These are phyloP conservation scores for Lactarius indigo DNA, from an alignment of 768 basidiomycete genomes.

Conservation along the genomic window DNA sequence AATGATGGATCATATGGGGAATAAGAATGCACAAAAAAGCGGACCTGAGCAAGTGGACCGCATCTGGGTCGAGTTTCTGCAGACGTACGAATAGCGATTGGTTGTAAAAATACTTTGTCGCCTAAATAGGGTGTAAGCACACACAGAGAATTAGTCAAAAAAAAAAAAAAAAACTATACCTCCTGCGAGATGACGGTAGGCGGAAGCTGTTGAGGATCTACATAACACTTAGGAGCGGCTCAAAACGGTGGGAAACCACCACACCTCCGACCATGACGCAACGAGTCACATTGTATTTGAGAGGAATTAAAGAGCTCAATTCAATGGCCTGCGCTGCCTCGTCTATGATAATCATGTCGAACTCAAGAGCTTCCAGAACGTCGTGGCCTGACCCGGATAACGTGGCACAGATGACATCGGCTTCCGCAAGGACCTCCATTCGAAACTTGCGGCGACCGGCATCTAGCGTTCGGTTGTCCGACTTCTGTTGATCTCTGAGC, in stretches of 20 bases:
- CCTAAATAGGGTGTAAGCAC: constrained; percentile 38
- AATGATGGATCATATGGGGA: not conserved
- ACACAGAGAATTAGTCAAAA: constrained; percentile 2
- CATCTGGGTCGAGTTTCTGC: constrained; percentile 72
- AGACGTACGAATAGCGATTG: constrained; percentile 92
- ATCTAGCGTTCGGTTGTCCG: constrained; percentile 77
- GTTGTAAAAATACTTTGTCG: constrained; percentile 71
- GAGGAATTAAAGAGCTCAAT: constrained; percentile 88
- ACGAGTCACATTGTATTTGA: constrained; percentile 78
- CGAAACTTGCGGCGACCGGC: constrained; percentile 72
- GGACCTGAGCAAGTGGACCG: constrained; percentile 88
- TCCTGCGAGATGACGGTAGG: constrained; percentile 78
- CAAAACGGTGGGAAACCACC: constrained; percentile 11
- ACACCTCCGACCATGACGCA: constrained; percentile 93
- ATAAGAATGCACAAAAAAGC: constrained; percentile 15
- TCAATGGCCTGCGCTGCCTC: constrained; percentile 98
- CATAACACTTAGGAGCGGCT: not conserved
- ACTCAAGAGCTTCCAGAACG: constrained; percentile 73
- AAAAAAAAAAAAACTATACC: constrained; percentile 38
- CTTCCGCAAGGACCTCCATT: constrained; percentile 73
- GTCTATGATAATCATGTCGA: constrained; percentile 96
- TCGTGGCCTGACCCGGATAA: constrained; percentile 94
- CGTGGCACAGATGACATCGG: constrained; percentile 92
- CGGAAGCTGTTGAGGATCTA: constrained; percentile 91
- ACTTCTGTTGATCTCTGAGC: constrained; percentile 79